phyloP scores from a whole-genome alignment of 2,329 filamentous ascomycete species.

The Colletotrichum abscissum region DNA sequence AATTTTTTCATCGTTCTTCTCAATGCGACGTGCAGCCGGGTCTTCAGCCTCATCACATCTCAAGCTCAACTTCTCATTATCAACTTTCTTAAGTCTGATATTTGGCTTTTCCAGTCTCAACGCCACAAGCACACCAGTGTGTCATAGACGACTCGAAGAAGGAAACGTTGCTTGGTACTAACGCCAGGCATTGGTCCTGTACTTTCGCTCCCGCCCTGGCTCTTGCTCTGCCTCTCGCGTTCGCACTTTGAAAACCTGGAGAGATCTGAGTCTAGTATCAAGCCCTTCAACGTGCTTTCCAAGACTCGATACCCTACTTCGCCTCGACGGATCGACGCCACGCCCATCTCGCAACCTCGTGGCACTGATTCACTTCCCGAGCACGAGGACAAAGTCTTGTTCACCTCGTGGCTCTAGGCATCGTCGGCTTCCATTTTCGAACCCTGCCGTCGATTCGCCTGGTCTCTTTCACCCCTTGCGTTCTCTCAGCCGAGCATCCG shows the following conservation, averaged over 20 bases:
- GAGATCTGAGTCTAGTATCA: background rate
- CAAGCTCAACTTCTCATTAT: background rate
- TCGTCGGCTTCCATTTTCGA: conserved; percentile 1
- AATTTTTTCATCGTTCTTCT: conserved; percentile 32
- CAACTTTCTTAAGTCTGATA: background rate
- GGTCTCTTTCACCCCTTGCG: conserved; percentile 11
- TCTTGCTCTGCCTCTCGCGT: background rate
- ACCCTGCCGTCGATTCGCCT: conserved; percentile 10
- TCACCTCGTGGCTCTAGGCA: conserved; percentile 2
- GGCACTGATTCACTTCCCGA: conserved; percentile 5
- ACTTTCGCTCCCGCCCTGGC: background rate
- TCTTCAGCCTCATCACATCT: conserved; percentile 10
- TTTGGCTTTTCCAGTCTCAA: conserved; percentile 11
- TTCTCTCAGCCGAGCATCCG: background rate
- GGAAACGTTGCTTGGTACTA: background rate
- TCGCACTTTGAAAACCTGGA: background rate
- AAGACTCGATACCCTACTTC: background rate
- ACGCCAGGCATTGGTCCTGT: background rate
- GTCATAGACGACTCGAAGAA: background rate
- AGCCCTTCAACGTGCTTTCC: conserved; percentile 25
- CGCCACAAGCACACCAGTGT: conserved; percentile 7
- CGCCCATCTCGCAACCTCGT: conserved; percentile 1
- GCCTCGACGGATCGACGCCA: background rate
- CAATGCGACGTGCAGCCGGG: background rate
- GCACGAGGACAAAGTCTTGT: conserved; percentile 1